Conservation (phyloP, 805 yeast genomes). For the Metschnikowia proteae region DNA sequence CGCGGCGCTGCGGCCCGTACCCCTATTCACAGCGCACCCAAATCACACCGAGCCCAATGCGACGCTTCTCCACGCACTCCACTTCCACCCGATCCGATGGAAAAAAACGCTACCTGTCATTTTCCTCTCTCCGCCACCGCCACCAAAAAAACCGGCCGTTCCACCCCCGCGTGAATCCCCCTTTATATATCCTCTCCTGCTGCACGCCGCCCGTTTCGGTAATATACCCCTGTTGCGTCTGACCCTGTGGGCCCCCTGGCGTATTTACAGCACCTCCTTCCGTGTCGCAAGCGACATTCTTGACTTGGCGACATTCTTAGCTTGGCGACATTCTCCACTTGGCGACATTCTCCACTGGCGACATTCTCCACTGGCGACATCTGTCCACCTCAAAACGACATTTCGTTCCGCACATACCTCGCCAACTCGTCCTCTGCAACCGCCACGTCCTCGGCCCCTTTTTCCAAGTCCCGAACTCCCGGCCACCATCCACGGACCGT, state of each 20-base stretch:
- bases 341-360: too few relatives aligned
- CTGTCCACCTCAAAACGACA: neutral
- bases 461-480: neutral
- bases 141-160: neutral
- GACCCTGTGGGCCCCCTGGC: neutral
- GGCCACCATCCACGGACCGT: neutral
- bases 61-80: conserved; percentile 5
- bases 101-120: conserved; percentile 6
- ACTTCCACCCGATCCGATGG: neutral
- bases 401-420: neutral
- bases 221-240: neutral
- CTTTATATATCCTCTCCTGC: conserved; percentile 1
- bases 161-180: neutral
- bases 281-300: neutral
- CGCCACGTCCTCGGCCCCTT: neutral
- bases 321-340: too few relatives aligned
- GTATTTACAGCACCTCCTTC: conserved; percentile 1
- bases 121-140: conserved; percentile 2
- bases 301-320: too few relatives aligned
- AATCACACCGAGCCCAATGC: conserved; percentile 1
- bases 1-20: neutral
- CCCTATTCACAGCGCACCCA: conserved; percentile 6
- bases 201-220: neutral
- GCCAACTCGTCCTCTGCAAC: neutral
- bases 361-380: too few relatives aligned